Evolutionary conservation across 768 basidiomycete genomes (phyloP).

Genomic region (Hortiboletus flavorubellus): DNA sequence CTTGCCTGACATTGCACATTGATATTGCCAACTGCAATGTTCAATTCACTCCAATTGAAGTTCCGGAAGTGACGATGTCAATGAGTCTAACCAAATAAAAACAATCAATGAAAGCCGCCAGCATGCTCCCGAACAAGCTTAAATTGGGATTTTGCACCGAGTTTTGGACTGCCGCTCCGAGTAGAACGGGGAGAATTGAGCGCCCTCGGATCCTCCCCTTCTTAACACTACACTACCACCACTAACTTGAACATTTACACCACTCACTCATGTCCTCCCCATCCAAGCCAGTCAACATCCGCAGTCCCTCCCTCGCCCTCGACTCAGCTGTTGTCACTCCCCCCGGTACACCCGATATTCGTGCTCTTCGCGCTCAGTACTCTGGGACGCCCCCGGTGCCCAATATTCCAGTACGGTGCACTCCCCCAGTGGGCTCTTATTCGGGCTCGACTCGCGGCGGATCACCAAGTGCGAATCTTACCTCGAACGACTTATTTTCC

Average conservation of each 20-base stretch:
- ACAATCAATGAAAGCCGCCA: too few relatives aligned
- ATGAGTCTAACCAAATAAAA: too few relatives aligned
- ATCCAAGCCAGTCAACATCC: slow-evolving; percentile 56
- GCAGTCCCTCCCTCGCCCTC: slow-evolving; percentile 14
- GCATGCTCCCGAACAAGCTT: too few relatives aligned
- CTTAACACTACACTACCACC: neutral
- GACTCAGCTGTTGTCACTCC: slow-evolving; percentile 32
- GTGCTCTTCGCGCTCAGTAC: slow-evolving; percentile 63
- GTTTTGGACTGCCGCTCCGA: neutral
- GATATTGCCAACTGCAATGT: too few relatives aligned
- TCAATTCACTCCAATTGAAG: too few relatives aligned
- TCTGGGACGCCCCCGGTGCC: slow-evolving; percentile 51
- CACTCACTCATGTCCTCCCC: slow-evolving; percentile 45
- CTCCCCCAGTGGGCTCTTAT: slow-evolving; percentile 37
- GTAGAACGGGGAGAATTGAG: neutral
- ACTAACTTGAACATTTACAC: neutral
- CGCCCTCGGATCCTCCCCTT: neutral
- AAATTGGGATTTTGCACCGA: neutral
- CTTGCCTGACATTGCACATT: too few relatives aligned
- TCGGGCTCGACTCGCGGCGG: slow-evolving; percentile 8
- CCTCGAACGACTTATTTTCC: slow-evolving; percentile 13
- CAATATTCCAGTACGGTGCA: slow-evolving; percentile 55
- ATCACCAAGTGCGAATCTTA: slow-evolving; percentile 1
- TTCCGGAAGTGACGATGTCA: too few relatives aligned
- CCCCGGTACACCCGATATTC: slow-evolving; percentile 61